Base-by-base conservation (phyloP, 768 basidiomycete species). In the Serendipita vermifera region DNA sequence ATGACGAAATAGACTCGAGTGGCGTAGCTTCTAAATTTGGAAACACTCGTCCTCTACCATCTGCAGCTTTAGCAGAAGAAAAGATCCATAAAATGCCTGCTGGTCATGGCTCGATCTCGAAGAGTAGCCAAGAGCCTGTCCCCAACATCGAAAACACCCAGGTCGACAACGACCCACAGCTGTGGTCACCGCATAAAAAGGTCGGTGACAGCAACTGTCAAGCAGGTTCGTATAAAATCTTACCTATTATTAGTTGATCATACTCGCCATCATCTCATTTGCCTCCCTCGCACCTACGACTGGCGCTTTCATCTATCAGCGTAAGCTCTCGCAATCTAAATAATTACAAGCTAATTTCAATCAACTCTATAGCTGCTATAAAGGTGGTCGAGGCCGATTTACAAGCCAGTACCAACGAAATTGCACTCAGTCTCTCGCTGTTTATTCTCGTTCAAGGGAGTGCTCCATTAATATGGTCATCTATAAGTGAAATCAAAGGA, bases 391-490 rank as follows among this genome's bases (percentile, higher is more conserved):
- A 81, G 60, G 60, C 60, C 2, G 73, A 83, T 17, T 71, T 89
- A 33, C 75, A 76, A 39, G 81, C 86, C 1, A 77, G 77, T 0
- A 70, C 73, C 48, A 66, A 73, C 9, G 74, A 85, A 59, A 80
- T 90, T 57, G 82, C 84, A 59, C 72, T 80, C 66, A 77, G 77
- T 58, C 69, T 88, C 13, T 81, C 85, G 0, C 59, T 82, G n/a
- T 89, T 85, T 66, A 84, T 87, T 57, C 68, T 82, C 2, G 62
- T 85, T 9, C 87, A 89, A 65, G 87, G 87, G 2, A 65, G 70
- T 9, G 67, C 80, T 55, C 87, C 87, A 0, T 62, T 85, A 9
- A 33, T 82, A 3, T 87, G 87, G 86, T 77, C 74, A 55, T 75
- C 79, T 0, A 68, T 83, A 24, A 82, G 81, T 56, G 87, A 90